A percentile compares a stretch with the other conserved stretches of the same genome.
phyloP scores from a whole-genome alignment of 2,329 filamentous ascomycete species.

The Sclerotinia borealis region DNA sequence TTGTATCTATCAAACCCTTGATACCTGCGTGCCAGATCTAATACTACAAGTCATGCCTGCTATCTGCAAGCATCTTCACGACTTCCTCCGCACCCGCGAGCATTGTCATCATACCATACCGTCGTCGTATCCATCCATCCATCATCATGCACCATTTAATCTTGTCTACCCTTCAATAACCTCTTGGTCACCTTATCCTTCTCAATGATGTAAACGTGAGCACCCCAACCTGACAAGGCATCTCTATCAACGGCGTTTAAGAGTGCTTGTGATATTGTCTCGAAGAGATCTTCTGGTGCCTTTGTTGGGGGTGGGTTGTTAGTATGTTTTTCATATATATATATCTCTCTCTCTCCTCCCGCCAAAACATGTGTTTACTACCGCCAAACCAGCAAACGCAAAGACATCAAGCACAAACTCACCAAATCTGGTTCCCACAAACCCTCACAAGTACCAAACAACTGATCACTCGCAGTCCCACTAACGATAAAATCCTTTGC shows the following conservation, averaged over 20 bases:
- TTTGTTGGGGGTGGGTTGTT: slow-evolving; percentile 33
- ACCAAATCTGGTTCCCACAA: slow-evolving; percentile 97
- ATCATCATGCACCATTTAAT: slow-evolving; percentile 46
- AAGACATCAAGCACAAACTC: slow-evolving; percentile 33
- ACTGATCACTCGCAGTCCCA: slow-evolving; percentile 91
- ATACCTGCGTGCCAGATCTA: slow-evolving; percentile 14
- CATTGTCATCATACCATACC: slow-evolving; percentile 7
- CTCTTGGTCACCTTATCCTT: slow-evolving; percentile 99
- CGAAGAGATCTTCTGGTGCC: slow-evolving; percentile 91
- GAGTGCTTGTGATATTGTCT: slow-evolving; percentile 94
- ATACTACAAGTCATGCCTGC: slow-evolving; percentile 21
- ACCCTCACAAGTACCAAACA: slow-evolving; percentile 98
- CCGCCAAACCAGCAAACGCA: not conserved
- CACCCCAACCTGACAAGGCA: slow-evolving; percentile 94
- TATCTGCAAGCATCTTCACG: not conserved
- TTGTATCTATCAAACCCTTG: slow-evolving; percentile 9
- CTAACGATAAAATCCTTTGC: slow-evolving; percentile 99
- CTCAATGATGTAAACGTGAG: slow-evolving; percentile 98
- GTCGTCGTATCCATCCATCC: slow-evolving; percentile 9
- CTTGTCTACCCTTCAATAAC: slow-evolving; percentile 95
- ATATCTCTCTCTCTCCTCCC: not conserved
- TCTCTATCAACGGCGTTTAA: slow-evolving; percentile 96
- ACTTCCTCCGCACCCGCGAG: not conserved
- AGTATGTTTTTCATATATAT: not conserved
- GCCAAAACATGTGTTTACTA: too few species aligned